phyloP scores from a whole-genome alignment of 768 basidiomycete genomes.

The Pleurotus ostreatus region DNA sequence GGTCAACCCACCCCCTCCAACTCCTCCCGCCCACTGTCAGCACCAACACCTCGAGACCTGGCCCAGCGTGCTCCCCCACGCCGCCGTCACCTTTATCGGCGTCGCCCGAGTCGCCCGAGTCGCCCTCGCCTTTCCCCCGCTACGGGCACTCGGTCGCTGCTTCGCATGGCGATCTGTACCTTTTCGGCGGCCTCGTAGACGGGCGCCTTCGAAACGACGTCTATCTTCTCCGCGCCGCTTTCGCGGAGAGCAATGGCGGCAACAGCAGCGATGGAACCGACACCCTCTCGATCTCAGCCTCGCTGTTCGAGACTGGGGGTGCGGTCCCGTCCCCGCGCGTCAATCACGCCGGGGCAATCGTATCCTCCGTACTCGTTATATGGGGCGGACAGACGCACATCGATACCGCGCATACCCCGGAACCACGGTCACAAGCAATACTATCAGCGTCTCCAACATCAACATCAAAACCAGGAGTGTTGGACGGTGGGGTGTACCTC shows the following conservation, averaged over 20 bases:
- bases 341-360: constrained; percentile 92
- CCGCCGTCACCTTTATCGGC: constrained; percentile 15
- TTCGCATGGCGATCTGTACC: constrained; percentile 82
- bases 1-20: constrained; percentile 71
- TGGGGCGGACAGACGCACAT: constrained; percentile 98
- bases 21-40: constrained; percentile 61
- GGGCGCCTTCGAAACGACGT: constrained; percentile 90
- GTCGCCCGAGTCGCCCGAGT: constrained; percentile 43
- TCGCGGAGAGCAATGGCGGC: no score
- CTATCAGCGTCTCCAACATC: no score
- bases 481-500: constrained; percentile 91
- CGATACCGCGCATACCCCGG: constrained; percentile 63
- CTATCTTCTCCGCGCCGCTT: constrained; percentile 67
- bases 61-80: no score
- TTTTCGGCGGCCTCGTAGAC: constrained; percentile 95
- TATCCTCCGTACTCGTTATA: constrained; percentile 91
- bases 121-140: constrained; percentile 88
- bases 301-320: constrained; percentile 82
- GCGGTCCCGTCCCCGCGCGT: constrained; percentile 87
- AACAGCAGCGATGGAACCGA: no score
- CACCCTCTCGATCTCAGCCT: constrained; percentile 68
- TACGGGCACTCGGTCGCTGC: constrained; percentile 93
- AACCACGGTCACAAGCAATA: constrained; percentile 21
- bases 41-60: constrained; percentile 50
- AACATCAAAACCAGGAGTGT: constrained; percentile 45